phyloP scores from a whole-genome alignment of 1,284 basidiomycete species.

The Caloboletus firmus region DNA sequence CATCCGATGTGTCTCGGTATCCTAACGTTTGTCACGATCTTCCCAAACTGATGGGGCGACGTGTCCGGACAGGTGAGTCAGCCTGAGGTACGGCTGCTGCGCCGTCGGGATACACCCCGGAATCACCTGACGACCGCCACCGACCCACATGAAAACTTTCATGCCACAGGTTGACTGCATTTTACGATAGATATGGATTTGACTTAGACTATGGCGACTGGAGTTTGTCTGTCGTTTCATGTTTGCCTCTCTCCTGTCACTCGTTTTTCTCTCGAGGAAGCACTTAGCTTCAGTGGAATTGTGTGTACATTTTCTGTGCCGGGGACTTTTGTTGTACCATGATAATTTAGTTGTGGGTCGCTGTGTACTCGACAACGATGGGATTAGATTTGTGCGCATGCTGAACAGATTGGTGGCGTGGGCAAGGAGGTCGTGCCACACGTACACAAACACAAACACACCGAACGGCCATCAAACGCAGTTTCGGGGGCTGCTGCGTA shows the following conservation, averaged over 20 bases:
- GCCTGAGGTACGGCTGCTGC: conserved; percentile 3
- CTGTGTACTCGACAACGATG: neutral
- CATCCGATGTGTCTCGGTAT: conserved; percentile 9
- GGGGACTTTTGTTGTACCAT: conserved; percentile 16
- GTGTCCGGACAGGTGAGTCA: conserved; percentile 26
- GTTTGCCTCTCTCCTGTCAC: conserved; percentile 5
- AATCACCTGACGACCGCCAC: conserved; percentile 7
- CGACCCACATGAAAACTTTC: conserved; percentile 9
- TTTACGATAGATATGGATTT: conserved; percentile 22
- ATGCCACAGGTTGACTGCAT: conserved; percentile 9
- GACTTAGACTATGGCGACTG: conserved; percentile 17
- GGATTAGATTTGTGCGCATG: neutral
- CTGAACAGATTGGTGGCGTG: neutral
- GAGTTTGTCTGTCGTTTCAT: conserved; percentile 13
- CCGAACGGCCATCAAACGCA: neutral
- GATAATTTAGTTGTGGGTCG: conserved; percentile 6
- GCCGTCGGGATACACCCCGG: neutral
- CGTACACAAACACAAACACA: conserved; percentile 13
- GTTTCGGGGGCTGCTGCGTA: neutral
- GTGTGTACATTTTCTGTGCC: conserved; percentile 15
- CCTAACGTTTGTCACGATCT: conserved; percentile 4
- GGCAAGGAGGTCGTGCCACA: neutral
- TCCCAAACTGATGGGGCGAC: conserved; percentile 4
- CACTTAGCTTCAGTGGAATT: conserved; percentile 6
- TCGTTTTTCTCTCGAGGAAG: conserved; percentile 12